Percentiles rank a stretch among this genome's conserved stretches.
These are phyloP conservation scores for Flaveria sonorensis DNA, from an alignment of 129 eudicot species.

Conservation along the genomic window DNA sequence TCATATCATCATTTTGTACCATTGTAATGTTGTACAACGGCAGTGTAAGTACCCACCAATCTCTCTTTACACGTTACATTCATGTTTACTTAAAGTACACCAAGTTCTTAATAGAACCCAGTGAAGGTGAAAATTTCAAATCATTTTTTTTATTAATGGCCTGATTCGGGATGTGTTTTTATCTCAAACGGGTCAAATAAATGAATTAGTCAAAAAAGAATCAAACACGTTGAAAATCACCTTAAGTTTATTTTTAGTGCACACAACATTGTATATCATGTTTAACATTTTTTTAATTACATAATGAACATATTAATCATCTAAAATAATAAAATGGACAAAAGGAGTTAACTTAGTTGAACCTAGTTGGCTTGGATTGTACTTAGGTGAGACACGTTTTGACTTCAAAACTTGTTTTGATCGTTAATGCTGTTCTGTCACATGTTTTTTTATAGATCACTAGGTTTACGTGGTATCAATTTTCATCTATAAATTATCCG, in stretches of 20 bases:
- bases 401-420: background rate
- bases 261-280: background rate
- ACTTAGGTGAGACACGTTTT: background rate
- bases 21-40: background rate
- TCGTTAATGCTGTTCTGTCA: too few species aligned
- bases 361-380: background rate
- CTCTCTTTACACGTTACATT: background rate
- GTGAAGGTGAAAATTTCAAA: background rate
- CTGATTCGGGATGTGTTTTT: background rate
- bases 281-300: background rate
- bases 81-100: background rate
- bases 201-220: background rate
- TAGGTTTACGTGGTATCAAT: too few species aligned
- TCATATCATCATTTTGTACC: slow-evolving; percentile 6
- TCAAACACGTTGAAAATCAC: background rate
- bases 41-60: slow-evolving; percentile 8
- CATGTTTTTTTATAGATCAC: too few species aligned
- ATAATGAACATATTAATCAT: background rate
- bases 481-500: too few species aligned
- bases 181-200: background rate
- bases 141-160: background rate
- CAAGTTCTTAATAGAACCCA: background rate
- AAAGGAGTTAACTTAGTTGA: background rate
- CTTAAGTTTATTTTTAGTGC: background rate
- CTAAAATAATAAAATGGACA: background rate